Conservation (phyloP, 2,329 filamentous ascomycete genomes). For the Phaeophleospora eucalypticola region DNA sequence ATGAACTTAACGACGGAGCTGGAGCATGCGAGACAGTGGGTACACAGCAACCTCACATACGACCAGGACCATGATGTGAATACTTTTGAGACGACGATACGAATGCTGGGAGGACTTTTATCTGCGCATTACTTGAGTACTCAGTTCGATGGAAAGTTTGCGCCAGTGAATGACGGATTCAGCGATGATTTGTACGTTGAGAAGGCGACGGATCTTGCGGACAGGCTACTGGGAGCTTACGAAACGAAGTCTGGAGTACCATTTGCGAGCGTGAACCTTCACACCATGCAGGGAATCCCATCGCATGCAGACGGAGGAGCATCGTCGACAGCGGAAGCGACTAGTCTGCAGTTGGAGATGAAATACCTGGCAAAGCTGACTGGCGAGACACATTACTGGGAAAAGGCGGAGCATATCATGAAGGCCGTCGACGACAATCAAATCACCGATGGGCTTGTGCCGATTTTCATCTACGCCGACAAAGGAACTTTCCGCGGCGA, state of each 20-base stretch:
- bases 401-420: conserved; percentile 87
- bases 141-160: conserved; percentile 68
- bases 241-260: conserved; percentile 83
- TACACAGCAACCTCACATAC: conserved; percentile 74
- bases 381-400: conserved; percentile 89
- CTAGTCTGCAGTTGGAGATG: conserved; percentile 89
- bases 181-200: conserved; percentile 93
- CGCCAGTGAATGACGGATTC: conserved; percentile 64
- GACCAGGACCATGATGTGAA: conserved; percentile 94
- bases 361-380: conserved; percentile 95
- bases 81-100: conserved; percentile 96
- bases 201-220: conserved; percentile 88
- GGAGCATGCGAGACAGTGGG: conserved; percentile 81
- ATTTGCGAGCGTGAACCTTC: conserved; percentile 84
- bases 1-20: conserved; percentile 94
- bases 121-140: conserved; percentile 94
- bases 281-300: conserved; percentile 67
- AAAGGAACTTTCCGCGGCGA: conserved; percentile 73
- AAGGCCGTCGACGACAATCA: conserved; percentile 81
- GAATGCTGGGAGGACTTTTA: conserved; percentile 89
- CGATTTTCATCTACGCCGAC: conserved; percentile 82
- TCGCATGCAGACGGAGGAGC: conserved; percentile 84
- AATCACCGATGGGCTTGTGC: conserved; percentile 74
- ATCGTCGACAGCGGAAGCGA: conserved; percentile 89
- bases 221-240: conserved; percentile 81